phyloP scores from a whole-genome alignment of 345 rosid species.

The Turnera subulata region DNA sequence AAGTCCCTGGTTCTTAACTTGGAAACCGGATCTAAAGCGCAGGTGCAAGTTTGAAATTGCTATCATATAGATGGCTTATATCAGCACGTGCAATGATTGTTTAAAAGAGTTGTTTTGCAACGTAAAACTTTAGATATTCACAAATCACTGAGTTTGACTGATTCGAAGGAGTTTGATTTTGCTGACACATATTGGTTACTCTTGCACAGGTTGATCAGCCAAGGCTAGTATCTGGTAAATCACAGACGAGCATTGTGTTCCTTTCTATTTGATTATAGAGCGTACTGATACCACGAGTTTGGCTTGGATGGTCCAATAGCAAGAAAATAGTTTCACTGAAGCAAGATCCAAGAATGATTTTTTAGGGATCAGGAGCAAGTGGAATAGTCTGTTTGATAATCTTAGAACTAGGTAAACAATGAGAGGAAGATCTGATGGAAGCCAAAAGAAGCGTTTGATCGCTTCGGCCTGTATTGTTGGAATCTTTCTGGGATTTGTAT shows the following conservation, averaged over 20 bases:
- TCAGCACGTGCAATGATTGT: background rate
- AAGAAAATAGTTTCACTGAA: background rate
- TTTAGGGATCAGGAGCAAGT: slow-evolving; percentile 10
- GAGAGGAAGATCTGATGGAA: slow-evolving; percentile 93
- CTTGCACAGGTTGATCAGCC: background rate
- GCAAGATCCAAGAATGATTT: slow-evolving; percentile 32
- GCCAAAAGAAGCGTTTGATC: slow-evolving; percentile 76
- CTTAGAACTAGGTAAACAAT: slow-evolving; percentile 30
- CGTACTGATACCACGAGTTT: background rate
- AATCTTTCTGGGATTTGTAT: slow-evolving; percentile 63
- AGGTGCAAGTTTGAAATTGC: no score
- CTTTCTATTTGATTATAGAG: background rate
- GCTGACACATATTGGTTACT: background rate
- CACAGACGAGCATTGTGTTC: background rate
- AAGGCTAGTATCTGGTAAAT: background rate
- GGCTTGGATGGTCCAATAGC: slow-evolving; percentile 8
- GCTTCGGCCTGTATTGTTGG: slow-evolving; percentile 47
- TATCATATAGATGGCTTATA: no score
- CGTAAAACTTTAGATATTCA: background rate
- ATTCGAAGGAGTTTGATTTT: background rate
- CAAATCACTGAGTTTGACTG: background rate
- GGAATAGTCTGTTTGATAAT: slow-evolving; percentile 20
- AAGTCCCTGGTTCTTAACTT: no score
- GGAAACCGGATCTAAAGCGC: no score
- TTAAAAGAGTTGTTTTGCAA: background rate